Conservation (phyloP, 2,329 filamentous ascomycete genomes). For the Thyridium curvatum region DNA sequence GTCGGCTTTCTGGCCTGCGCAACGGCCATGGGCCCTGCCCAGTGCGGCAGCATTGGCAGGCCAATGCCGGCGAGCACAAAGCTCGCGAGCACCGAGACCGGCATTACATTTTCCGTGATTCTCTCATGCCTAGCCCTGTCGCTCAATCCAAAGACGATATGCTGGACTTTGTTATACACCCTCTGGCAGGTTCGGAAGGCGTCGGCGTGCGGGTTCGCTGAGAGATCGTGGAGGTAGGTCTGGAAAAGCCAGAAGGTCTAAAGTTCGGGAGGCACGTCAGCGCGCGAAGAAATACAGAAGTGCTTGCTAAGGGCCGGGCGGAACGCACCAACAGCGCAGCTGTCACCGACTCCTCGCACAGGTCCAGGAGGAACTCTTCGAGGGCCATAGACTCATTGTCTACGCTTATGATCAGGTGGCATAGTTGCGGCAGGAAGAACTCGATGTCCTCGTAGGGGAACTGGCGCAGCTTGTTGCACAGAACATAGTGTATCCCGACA, state of each 20-base stretch:
- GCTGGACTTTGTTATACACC: conserved; percentile 83
- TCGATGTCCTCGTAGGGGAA: conserved; percentile 89
- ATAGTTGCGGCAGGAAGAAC: conserved; percentile 85
- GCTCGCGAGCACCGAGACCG: conserved; percentile 74
- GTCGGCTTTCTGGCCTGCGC: conserved; percentile 75
- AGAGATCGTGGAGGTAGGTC: conserved; percentile 78
- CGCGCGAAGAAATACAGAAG: conserved; percentile 5
- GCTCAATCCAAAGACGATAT: conserved; percentile 75
- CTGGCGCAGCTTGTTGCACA: conserved; percentile 82
- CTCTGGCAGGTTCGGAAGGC: conserved; percentile 77
- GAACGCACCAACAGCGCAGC: conserved; percentile 68
- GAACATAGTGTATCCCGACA: conserved; percentile 83
- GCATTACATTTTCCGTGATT: conserved; percentile 75
- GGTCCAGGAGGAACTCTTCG: conserved; percentile 79
- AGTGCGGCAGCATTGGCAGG: conserved; percentile 67
- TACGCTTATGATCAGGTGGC: conserved; percentile 80
- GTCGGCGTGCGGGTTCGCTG: conserved; percentile 66
- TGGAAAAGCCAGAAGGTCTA: conserved; percentile 90
- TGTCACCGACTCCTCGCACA: conserved; percentile 83
- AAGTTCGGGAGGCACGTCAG: conserved; percentile 9
- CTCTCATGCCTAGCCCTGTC: conserved; percentile 64
- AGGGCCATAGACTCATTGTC: conserved; percentile 89
- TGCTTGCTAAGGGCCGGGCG: conserved; percentile 4
- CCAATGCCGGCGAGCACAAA: conserved; percentile 73
- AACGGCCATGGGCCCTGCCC: conserved; percentile 74